A percentile compares a stretch with the other conserved stretches of the same genome.
Evolutionary conservation across 1,284 basidiomycete genomes (phyloP).

Genomic region (Vanrija sp.): DNA sequence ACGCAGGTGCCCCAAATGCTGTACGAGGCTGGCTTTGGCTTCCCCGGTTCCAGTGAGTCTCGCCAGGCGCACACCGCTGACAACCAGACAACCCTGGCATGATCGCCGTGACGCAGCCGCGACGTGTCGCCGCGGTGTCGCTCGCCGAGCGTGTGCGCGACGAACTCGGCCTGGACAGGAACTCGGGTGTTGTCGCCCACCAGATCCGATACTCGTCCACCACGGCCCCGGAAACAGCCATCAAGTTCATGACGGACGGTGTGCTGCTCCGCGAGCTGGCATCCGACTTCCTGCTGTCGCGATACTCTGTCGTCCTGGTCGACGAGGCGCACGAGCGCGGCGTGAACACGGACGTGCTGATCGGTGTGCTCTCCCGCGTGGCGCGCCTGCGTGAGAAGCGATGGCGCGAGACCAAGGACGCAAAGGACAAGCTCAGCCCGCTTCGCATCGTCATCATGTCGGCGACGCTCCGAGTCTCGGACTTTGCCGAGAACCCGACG

Average conservation of each 20-base stretch:
- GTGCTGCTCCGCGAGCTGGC: conserved; percentile 90
- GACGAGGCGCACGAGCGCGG: conserved; percentile 98
- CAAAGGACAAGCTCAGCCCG: conserved; percentile 72
- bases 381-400: conserved; percentile 79
- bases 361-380: conserved; percentile 91
- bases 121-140: conserved; percentile 93
- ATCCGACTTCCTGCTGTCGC: conserved; percentile 79
- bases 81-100: conserved; percentile 91
- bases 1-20: conserved; percentile 94
- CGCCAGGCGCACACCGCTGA: conserved; percentile 2
- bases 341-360: conserved; percentile 96
- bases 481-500: conserved; percentile 82
- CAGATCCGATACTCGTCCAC: conserved; percentile 97
- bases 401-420: conserved; percentile 68
- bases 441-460: conserved; percentile 97
- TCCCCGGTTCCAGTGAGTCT: conserved; percentile 64
- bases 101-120: conserved; percentile 96
- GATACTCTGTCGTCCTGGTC: conserved; percentile 91
- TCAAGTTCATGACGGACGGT: conserved; percentile 99
- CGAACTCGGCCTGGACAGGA: conserved; percentile 69
- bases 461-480: conserved; percentile 87
- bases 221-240: conserved; percentile 77
- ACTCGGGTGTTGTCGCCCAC: conserved; percentile 76
- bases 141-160: conserved; percentile 88
- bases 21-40: conserved; percentile 92